A percentile compares a stretch with the other conserved stretches of the same genome.
phyloP scores from a whole-genome alignment of 73 alveolate genomes.

The Strombidium stylifer region DNA sequence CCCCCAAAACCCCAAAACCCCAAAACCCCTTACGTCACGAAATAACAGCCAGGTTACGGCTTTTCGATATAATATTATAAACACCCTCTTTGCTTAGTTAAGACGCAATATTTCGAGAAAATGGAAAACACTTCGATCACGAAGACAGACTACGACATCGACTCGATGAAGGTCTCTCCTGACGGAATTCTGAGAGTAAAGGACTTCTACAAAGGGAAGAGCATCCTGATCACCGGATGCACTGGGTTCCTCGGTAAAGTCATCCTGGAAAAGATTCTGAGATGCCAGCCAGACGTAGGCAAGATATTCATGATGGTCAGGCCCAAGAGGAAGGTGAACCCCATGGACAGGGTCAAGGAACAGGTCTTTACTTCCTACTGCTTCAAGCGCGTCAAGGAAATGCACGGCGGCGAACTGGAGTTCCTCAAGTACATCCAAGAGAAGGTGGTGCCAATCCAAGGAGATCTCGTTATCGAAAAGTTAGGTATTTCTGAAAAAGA shows the following conservation, averaged over 20 bases:
- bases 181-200: constrained; percentile 4
- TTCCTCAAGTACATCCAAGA: constrained; percentile 26
- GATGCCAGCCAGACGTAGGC: constrained; percentile 37
- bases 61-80: neutral
- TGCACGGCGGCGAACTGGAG: neutral
- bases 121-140: neutral
- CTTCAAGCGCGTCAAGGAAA: constrained; percentile 10
- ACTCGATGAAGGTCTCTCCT: neutral
- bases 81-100: neutral
- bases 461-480: constrained; percentile 39
- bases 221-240: constrained; percentile 52
- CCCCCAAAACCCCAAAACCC: constrained; percentile 1
- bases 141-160: neutral
- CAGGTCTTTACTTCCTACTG: constrained; percentile 21
- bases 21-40: neutral
- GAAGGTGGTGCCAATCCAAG: constrained; percentile 46
- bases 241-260: constrained; percentile 63
- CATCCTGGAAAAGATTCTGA: constrained; percentile 45
- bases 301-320: constrained; percentile 46
- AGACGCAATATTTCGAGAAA: too few species aligned
- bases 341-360: constrained; percentile 27
- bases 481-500: constrained; percentile 19
- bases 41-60: constrained; percentile 27
- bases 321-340: constrained; percentile 34
- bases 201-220: constrained; percentile 45